Percentiles rank a stretch among this genome's conserved stretches.
phyloP scores from a whole-genome alignment of 2,329 filamentous ascomycete genomes.

The Aspergillus oerlinghausenensis region DNA sequence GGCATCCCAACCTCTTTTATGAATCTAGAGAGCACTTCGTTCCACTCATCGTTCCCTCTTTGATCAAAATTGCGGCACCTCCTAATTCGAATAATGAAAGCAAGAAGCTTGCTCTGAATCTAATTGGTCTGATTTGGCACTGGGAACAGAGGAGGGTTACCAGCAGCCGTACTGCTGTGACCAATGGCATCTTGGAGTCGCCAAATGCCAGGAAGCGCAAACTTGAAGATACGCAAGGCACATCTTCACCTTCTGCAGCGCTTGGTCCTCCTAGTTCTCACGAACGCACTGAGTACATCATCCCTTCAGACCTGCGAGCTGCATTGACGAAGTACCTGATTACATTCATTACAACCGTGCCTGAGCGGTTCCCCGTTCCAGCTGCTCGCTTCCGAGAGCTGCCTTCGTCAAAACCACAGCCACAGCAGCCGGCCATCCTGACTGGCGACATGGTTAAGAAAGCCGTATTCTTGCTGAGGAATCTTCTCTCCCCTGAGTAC shows the following conservation, averaged over 20 bases:
- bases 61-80: slow-evolving; percentile 77
- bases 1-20: slow-evolving; percentile 89
- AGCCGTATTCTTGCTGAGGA: slow-evolving; percentile 73
- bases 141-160: slow-evolving; percentile 85
- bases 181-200: slow-evolving; percentile 56
- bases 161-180: slow-evolving; percentile 35
- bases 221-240: slow-evolving; percentile 59
- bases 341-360: slow-evolving; percentile 86
- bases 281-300: slow-evolving; percentile 62
- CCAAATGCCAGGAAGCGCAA: slow-evolving; percentile 72
- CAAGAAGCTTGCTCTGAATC: slow-evolving; percentile 82
- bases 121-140: slow-evolving; percentile 85
- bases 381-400: slow-evolving; percentile 62
- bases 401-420: slow-evolving; percentile 42
- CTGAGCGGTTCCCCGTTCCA: slow-evolving; percentile 76
- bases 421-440: slow-evolving; percentile 38
- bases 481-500: slow-evolving; percentile 77
- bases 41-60: slow-evolving; percentile 77
- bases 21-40: slow-evolving; percentile 90
- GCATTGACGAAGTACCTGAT: slow-evolving; percentile 93
- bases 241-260: slow-evolving; percentile 52
- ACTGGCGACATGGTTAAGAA: slow-evolving; percentile 80
- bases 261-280: slow-evolving; percentile 39
- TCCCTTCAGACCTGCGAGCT: slow-evolving; percentile 62
- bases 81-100: slow-evolving; percentile 84